Base-by-base conservation (phyloP, 2,329 filamentous ascomycete genomes). In the Diaporthe caulivora region DNA sequence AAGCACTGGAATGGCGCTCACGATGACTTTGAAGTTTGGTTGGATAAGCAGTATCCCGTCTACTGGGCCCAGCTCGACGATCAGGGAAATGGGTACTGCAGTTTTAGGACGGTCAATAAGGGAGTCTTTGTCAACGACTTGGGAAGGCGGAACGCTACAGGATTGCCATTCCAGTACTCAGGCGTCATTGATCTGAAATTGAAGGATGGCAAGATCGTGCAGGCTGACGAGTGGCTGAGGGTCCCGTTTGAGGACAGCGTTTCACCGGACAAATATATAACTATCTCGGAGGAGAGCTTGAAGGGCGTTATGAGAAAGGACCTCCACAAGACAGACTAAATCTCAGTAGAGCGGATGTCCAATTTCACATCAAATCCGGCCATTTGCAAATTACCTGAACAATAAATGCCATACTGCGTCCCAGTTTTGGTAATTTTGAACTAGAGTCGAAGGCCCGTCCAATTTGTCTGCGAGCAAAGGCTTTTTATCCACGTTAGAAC, bases 241-340 rank as follows among this genome's bases (percentile, higher is more conserved):
- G 57, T 72, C 3, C 70, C 70, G 1, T 68, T 72, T 26, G 70
- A 72, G 70, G 70, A 72, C 7, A 68, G 70, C 34, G 57, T 68
- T 10, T 73, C 62, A 4, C 62, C 62, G 9, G 47, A 67, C n/a
- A 67, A 67, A 31, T 67, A 67, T 15, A 67, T 67, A 5, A 67
- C 62, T 21, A 67, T 67, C 4, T 67, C 62, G 47, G 62, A 67
- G 47, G 62, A 53, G n/a, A 67, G 44, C 8, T 26, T 67, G 47
- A 67, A 67, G 31, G 62, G 62, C 3, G 62, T 67, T 0, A 65
- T 67, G 62, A 67, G 62, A n/a, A 67, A 67, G 31, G 31, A 67
- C 10, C 62, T 67, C 0, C 62, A 67, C 31, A 67, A 67, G 47
- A 40, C 62, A 3, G 62, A 53, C 2, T 67, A 13, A 64, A 18